Conservation (phyloP, 192 early-diverging fungal genomes). For the Umbelopsis sp. region DNA sequence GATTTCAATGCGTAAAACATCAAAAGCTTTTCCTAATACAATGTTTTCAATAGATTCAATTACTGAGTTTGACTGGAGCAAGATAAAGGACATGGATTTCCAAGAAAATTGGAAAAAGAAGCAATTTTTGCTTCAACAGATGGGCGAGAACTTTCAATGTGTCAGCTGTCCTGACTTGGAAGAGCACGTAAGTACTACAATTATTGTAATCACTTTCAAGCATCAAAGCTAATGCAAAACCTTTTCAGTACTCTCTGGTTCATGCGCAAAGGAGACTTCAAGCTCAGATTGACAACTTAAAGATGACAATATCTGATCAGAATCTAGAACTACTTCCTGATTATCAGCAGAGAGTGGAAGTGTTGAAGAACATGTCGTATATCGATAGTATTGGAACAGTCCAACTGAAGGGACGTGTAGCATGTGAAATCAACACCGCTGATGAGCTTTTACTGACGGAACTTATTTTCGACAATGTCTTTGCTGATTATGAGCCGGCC, state of each 20-base stretch:
- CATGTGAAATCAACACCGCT: constrained; percentile 96
- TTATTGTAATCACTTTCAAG: background rate
- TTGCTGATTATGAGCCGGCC: constrained; percentile 85
- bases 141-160: constrained; percentile 64
- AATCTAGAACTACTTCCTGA: constrained; percentile 93
- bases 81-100: constrained; percentile 88
- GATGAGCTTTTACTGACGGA: constrained; percentile 95
- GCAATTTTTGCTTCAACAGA: constrained; percentile 45
- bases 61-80: constrained; percentile 82
- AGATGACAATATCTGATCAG: constrained; percentile 82
- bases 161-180: constrained; percentile 75
- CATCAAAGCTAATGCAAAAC: background rate
- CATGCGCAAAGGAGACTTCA: constrained; percentile 65
- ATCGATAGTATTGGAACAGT: constrained; percentile 86
- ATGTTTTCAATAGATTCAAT: constrained; percentile 32
- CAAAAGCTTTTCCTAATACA: constrained; percentile 10
- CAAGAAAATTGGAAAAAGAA: constrained; percentile 73
- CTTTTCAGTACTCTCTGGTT: constrained; percentile 50
- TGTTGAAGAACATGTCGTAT: constrained; percentile 80
- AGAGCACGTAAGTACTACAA: constrained; percentile 65
- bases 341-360: constrained; percentile 85
- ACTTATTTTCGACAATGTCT: constrained; percentile 90
- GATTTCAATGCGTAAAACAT: background rate
- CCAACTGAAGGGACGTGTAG: constrained; percentile 93
- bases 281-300: constrained; percentile 72